Evolutionary conservation across 2,329 filamentous ascomycete genomes (phyloP).

Genomic region (Verticillium dahliae): DNA sequence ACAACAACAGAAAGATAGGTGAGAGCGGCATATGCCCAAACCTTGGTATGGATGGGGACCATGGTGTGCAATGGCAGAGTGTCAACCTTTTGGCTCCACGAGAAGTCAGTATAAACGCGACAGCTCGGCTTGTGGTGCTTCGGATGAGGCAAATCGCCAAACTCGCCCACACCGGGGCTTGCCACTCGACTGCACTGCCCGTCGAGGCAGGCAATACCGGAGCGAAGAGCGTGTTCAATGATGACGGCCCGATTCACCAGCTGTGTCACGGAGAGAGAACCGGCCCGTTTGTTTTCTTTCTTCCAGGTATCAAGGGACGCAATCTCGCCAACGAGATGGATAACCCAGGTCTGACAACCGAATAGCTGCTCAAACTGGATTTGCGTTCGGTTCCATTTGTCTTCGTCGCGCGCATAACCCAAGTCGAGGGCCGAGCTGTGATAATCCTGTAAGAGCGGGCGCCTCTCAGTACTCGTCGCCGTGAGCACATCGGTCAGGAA

Average conservation of each 20-base stretch:
- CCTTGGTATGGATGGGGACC: slow-evolving; percentile 18
- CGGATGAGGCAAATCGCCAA: slow-evolving; percentile 15
- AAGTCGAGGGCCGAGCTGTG: slow-evolving; percentile 31
- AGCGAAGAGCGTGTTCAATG: slow-evolving; percentile 10
- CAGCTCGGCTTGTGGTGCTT: slow-evolving; percentile 9
- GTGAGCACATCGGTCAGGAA: slow-evolving; percentile 44
- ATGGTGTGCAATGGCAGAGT: slow-evolving; percentile 6
- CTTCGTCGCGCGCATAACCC: slow-evolving; percentile 13
- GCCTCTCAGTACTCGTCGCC: slow-evolving; percentile 34
- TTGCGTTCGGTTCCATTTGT: slow-evolving; percentile 15
- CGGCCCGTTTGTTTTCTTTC: slow-evolving; percentile 32
- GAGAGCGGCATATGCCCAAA: slow-evolving; percentile 42
- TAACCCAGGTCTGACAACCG: slow-evolving; percentile 42
- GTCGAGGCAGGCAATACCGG: slow-evolving; percentile 12
- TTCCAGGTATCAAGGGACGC: slow-evolving; percentile 50
- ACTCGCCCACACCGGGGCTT: neutral
- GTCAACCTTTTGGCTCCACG: slow-evolving; percentile 1
- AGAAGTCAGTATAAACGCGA: neutral
- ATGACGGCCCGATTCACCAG: slow-evolving; percentile 25
- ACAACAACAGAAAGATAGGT: slow-evolving; percentile 42
- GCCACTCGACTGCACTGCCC: slow-evolving; percentile 12
- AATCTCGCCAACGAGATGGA: slow-evolving; percentile 48
- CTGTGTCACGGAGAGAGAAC: slow-evolving; percentile 37
- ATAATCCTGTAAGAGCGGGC: slow-evolving; percentile 34
- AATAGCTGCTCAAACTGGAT: slow-evolving; percentile 31